A percentile compares a stretch with the other conserved stretches of the same genome.
Evolutionary conservation across 208 protist species (phyloP).

Genomic region (Crithidia brevicula): DNA sequence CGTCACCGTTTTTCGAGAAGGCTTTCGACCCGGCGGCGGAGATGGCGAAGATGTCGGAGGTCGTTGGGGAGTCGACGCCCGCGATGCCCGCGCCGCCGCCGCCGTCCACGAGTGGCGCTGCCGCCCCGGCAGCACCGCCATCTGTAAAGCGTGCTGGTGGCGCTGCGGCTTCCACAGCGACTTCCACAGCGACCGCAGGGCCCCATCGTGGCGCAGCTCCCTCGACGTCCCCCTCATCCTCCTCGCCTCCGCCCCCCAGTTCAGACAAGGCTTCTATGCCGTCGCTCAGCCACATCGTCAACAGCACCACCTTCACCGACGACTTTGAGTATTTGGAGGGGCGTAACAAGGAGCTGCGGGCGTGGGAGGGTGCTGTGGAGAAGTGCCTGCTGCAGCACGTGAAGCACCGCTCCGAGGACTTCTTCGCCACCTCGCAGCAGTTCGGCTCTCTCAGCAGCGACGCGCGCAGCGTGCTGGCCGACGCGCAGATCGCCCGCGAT

Average conservation of each 20-base stretch:
- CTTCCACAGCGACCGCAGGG: background rate
- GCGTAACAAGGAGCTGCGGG: constrained; percentile 67
- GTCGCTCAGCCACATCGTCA: constrained; percentile 20
- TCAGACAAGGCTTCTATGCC: constrained; percentile 5
- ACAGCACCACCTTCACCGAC: constrained; percentile 50
- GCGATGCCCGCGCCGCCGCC: background rate
- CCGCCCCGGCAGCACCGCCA: background rate
- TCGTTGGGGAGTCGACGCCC: constrained; percentile 18
- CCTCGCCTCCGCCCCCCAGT: background rate
- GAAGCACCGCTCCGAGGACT: constrained; percentile 81
- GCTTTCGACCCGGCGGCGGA: constrained; percentile 29
- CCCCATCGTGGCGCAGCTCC: no score
- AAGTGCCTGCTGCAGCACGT: constrained; percentile 83
- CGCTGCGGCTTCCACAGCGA: background rate
- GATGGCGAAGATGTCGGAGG: constrained; percentile 29
- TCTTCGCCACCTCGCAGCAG: constrained; percentile 72
- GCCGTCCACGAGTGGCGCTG: background rate
- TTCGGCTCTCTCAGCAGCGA: constrained; percentile 69
- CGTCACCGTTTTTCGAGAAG: constrained; percentile 57
- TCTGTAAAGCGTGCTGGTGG: background rate
- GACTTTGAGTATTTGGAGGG: constrained; percentile 79
- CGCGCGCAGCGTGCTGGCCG: constrained; percentile 50
- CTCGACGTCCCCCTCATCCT: background rate
- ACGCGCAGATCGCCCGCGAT: constrained; percentile 41
- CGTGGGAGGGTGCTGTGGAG: constrained; percentile 78